Conservation (phyloP, 1,284 basidiomycete genomes). For the Marasmius fiardii region DNA sequence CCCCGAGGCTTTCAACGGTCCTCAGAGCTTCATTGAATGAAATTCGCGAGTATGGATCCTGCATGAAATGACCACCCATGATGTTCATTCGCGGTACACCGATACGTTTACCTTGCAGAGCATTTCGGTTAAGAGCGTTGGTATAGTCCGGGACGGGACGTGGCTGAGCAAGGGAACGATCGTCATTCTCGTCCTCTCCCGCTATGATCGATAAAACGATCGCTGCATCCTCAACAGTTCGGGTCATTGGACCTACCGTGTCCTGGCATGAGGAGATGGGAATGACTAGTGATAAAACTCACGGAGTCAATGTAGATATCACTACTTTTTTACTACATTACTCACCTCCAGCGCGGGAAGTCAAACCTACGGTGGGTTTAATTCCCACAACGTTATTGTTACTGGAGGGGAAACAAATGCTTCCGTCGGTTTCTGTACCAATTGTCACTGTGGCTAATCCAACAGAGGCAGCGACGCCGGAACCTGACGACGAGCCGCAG, state of each 20-base stretch:
- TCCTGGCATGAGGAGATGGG: slow-evolving; percentile 64
- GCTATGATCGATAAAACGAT: slow-evolving; percentile 58
- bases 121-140: slow-evolving; percentile 44
- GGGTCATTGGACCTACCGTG: slow-evolving; percentile 60
- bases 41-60: slow-evolving; percentile 37
- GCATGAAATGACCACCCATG: slow-evolving; percentile 37
- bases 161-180: slow-evolving; percentile 58
- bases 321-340: not conserved
- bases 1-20: slow-evolving; percentile 48
- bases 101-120: slow-evolving; percentile 54
- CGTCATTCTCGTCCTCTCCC: slow-evolving; percentile 56
- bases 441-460: slow-evolving; percentile 57
- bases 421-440: slow-evolving; percentile 67
- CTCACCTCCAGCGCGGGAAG: slow-evolving; percentile 56
- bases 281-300: slow-evolving; percentile 35
- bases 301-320: not conserved
- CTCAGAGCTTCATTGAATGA: slow-evolving; percentile 49
- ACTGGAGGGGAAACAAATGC: slow-evolving; percentile 51
- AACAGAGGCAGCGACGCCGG: slow-evolving; percentile 59
- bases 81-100: slow-evolving; percentile 54
- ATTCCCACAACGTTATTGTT: slow-evolving; percentile 57
- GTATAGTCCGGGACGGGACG: slow-evolving; percentile 50
- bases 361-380: slow-evolving; percentile 50
- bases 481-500: slow-evolving; percentile 65
- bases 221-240: slow-evolving; percentile 58